These are phyloP conservation scores for Pseudophaeomoniella oleicola DNA, from an alignment of 2,329 filamentous ascomycete species.

Conservation along the genomic window DNA sequence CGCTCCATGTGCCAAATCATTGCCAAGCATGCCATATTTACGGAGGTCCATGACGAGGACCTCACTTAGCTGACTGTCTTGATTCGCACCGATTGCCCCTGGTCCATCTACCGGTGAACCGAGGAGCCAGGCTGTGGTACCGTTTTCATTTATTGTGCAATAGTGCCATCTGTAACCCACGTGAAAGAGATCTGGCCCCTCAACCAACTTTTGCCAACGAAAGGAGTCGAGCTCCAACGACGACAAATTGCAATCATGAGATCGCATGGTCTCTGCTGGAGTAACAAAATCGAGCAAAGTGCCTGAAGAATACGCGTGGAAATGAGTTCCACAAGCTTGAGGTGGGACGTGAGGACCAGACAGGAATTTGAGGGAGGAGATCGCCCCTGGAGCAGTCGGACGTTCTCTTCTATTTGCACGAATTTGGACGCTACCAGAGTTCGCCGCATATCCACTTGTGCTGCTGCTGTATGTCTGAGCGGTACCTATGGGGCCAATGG, in stretches of 20 bases:
- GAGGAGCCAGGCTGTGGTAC: constrained; percentile 93
- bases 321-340: constrained; percentile 83
- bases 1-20: constrained; percentile 48
- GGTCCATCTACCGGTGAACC: constrained; percentile 71
- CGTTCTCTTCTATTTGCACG: constrained; percentile 34
- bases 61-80: constrained; percentile 87
- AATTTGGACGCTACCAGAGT: constrained; percentile 47
- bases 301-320: constrained; percentile 86
- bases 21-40: constrained; percentile 79
- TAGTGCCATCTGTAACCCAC: constrained; percentile 95
- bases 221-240: constrained; percentile 75
- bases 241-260: constrained; percentile 79
- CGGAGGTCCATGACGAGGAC: constrained; percentile 88
- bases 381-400: constrained; percentile 62
- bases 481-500: constrained; percentile 12
- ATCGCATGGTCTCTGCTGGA: constrained; percentile 71
- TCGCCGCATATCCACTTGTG: constrained; percentile 53
- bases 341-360: constrained; percentile 75
- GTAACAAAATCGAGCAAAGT: constrained; percentile 90
- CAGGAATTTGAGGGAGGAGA: constrained; percentile 80
- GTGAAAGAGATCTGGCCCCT: constrained; percentile 86
- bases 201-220: constrained; percentile 88
- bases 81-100: constrained; percentile 49
- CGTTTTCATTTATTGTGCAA: constrained; percentile 87
- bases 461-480: constrained; percentile 17